phyloP scores from a whole-genome alignment of 1,284 basidiomycete genomes.

The Sphagnurus paluster region DNA sequence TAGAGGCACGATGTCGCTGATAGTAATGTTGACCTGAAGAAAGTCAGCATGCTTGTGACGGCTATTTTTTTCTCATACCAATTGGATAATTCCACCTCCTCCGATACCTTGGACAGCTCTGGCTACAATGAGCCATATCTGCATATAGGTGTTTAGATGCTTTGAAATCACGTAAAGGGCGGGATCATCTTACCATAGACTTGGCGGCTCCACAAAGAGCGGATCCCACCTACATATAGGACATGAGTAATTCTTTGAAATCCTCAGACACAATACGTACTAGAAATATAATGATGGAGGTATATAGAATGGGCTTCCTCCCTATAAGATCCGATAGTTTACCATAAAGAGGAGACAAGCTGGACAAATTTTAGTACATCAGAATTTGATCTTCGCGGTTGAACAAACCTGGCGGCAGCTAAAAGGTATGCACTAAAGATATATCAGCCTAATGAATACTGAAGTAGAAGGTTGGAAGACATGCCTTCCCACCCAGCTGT shows the following conservation, averaged over 20 bases:
- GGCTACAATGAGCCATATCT: slow-evolving; percentile 69
- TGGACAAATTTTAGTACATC: slow-evolving; percentile 17
- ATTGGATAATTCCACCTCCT: slow-evolving; percentile 72
- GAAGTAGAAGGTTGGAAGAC: slow-evolving; percentile 15
- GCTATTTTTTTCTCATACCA: slow-evolving; percentile 28
- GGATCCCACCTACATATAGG: slow-evolving; percentile 58
- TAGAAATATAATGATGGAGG: slow-evolving; percentile 70
- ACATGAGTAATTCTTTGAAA: slow-evolving; percentile 1
- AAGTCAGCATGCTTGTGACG: not conserved
- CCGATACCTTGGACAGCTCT: slow-evolving; percentile 85
- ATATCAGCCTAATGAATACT: not conserved
- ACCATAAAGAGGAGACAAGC: slow-evolving; percentile 72
- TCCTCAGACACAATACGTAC: slow-evolving; percentile 33
- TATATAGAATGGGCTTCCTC: slow-evolving; percentile 74
- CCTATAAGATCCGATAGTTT: slow-evolving; percentile 72
- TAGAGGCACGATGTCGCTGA: slow-evolving; percentile 79
- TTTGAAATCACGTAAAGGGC: not conserved
- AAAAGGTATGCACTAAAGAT: slow-evolving; percentile 67
- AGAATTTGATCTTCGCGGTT: not conserved
- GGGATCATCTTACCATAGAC: slow-evolving; percentile 49
- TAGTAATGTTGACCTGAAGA: slow-evolving; percentile 60
- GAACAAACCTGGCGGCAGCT: slow-evolving; percentile 48
- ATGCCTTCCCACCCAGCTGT: slow-evolving; percentile 79
- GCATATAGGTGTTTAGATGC: not conserved
- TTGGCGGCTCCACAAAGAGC: slow-evolving; percentile 84